These are phyloP conservation scores for Linaria vulgaris DNA, from an alignment of 257 asterid genomes.

Conservation along the genomic window DNA sequence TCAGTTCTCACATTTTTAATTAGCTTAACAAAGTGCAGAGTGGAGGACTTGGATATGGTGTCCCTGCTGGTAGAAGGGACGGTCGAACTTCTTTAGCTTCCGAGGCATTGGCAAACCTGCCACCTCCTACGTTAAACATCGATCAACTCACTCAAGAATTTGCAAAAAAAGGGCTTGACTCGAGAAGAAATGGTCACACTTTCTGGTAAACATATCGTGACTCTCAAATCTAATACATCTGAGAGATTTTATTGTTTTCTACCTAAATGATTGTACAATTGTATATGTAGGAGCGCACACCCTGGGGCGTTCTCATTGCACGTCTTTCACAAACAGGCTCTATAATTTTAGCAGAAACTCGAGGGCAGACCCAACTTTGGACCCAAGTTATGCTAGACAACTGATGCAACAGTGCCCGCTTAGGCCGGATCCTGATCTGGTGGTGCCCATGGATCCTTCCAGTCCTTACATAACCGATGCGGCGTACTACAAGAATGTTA, in stretches of 20 bases:
- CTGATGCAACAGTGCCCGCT: constrained; percentile 54
- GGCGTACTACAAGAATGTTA: constrained; percentile 37
- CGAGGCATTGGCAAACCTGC: constrained; percentile 51
- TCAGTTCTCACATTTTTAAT: too few species aligned
- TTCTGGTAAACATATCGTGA: too few species aligned
- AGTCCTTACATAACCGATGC: constrained; percentile 38
- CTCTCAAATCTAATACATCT: too few species aligned
- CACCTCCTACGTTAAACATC: constrained; percentile 44
- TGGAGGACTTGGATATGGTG: constrained; percentile 59
- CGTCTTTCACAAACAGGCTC: constrained; percentile 49
- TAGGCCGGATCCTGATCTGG: constrained; percentile 28
- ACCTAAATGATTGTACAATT: too few species aligned
- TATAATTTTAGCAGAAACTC: constrained; percentile 49
- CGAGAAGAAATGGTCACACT: constrained; percentile 87
- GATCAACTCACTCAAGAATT: constrained; percentile 61
- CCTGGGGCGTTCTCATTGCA: constrained; percentile 70
- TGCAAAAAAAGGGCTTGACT: constrained; percentile 52
- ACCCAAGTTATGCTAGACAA: constrained; percentile 43
- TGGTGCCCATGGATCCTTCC: constrained; percentile 57
- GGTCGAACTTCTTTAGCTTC: constrained; percentile 56
- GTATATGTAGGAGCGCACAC: constrained; percentile 67
- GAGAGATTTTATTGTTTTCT: too few species aligned
- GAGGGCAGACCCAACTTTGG: constrained; percentile 58
- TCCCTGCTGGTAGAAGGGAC: constrained; percentile 75
- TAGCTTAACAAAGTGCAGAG: constrained; percentile 33